Conservation (phyloP, 306 rosid genomes). For the Acacia crassicarpa region DNA sequence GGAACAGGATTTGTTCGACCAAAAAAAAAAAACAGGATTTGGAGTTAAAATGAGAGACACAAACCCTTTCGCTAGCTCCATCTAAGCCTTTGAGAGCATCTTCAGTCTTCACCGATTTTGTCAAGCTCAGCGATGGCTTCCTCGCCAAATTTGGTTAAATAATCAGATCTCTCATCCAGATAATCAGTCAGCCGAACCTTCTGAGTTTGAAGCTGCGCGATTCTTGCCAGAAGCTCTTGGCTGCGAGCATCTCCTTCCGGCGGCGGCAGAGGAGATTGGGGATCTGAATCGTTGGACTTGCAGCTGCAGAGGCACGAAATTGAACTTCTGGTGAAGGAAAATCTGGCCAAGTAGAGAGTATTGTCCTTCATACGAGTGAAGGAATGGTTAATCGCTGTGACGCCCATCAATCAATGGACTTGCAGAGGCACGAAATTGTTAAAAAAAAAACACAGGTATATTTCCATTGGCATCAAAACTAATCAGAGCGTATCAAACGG, state of each 20-base stretch:
- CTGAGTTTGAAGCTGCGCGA: constrained; percentile 75
- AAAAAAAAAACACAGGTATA: no score
- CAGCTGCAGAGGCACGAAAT: constrained; percentile 54
- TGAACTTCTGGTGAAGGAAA: constrained; percentile 40
- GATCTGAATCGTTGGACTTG: constrained; percentile 60
- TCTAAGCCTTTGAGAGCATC: constrained; percentile 86
- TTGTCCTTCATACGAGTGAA: constrained; percentile 37
- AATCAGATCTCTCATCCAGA: constrained; percentile 76
- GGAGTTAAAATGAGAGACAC: background rate
- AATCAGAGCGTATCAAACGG: no score
- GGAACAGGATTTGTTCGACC: no score
- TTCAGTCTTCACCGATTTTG: constrained; percentile 79
- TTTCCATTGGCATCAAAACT: no score
- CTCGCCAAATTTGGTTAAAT: constrained; percentile 76
- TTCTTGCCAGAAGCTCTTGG: constrained; percentile 78
- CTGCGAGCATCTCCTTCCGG: constrained; percentile 62
- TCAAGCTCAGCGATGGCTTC: constrained; percentile 74
- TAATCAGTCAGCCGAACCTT: constrained; percentile 74
- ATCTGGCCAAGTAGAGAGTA: constrained; percentile 28
- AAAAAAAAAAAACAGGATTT: no score
- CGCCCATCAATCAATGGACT: constrained; percentile 40
- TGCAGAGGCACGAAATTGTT: no score
- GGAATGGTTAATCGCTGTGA: constrained; percentile 60
- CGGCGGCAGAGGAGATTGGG: constrained; percentile 40
- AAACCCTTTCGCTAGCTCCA: constrained; percentile 73